Evolutionary conservation across 192 early-diverging fungal genomes (phyloP).

Genomic region (Coemansia sp.): DNA sequence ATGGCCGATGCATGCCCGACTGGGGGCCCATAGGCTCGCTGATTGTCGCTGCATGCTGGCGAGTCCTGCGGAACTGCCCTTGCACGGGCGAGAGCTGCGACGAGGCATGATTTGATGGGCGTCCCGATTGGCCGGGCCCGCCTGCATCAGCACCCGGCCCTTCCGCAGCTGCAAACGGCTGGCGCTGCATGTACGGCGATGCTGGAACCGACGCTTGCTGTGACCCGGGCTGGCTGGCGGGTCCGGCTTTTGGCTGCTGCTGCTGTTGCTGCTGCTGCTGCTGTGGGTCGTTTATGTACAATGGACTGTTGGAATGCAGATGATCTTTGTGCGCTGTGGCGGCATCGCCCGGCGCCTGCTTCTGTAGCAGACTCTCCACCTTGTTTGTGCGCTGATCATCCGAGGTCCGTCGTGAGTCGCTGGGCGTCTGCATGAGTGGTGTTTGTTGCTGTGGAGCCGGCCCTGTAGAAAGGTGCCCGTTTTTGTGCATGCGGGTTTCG

Average conservation of each 20-base stretch:
- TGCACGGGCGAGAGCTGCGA: conserved; percentile 10
- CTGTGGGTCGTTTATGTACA: conserved; percentile 13
- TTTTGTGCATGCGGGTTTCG: conserved; percentile 33
- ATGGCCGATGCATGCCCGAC: conserved; percentile 8
- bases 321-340: conserved; percentile 12
- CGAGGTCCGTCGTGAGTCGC: conserved; percentile 4
- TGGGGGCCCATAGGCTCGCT: conserved; percentile 44
- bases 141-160: not conserved
- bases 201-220: conserved; percentile 13
- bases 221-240: conserved; percentile 4
- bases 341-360: conserved; percentile 5
- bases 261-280: conserved; percentile 11
- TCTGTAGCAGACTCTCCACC: conserved; percentile 27
- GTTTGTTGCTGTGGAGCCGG: conserved; percentile 4
- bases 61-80: conserved; percentile 20
- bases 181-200: conserved; percentile 17
- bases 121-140: conserved; percentile 3
- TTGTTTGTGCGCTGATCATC: conserved; percentile 24
- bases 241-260: conserved; percentile 5
- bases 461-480: conserved; percentile 40
- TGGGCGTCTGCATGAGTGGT: not conserved
- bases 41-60: conserved; percentile 50
- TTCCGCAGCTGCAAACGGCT: not conserved
- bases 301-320: conserved; percentile 15
- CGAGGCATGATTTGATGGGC: not conserved